phyloP scores from a whole-genome alignment of 2,329 filamentous ascomycete genomes.

The Ceratocystiopsis sp. region DNA sequence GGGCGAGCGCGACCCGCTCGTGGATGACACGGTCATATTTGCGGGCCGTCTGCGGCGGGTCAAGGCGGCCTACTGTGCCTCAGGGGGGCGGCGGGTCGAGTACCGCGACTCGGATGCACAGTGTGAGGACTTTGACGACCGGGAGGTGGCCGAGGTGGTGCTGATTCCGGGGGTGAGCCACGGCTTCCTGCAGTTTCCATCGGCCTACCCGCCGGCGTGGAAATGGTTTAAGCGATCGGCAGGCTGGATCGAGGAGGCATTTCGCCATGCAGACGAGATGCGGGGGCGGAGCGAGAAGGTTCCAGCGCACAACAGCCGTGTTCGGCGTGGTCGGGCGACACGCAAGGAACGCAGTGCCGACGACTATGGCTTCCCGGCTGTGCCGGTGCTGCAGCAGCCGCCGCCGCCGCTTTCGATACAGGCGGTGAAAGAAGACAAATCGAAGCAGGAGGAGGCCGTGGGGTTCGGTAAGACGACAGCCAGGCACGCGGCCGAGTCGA shows the following conservation, averaged over 20 bases:
- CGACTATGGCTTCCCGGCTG: not conserved
- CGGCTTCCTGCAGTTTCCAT: conserved; percentile 83
- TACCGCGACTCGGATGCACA: conserved; percentile 24
- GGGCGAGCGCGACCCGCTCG: conserved; percentile 83
- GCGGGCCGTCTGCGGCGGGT: conserved; percentile 74
- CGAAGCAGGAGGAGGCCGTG: too few species aligned
- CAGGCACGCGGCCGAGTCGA: conserved; percentile 32
- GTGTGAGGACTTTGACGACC: conserved; percentile 44
- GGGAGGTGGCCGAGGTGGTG: conserved; percentile 60
- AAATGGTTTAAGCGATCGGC: conserved; percentile 66
- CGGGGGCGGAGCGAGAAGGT: conserved; percentile 11
- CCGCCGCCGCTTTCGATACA: not conserved
- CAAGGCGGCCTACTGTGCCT: conserved; percentile 38
- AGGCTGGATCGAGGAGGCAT: conserved; percentile 67
- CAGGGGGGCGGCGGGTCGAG: conserved; percentile 36
- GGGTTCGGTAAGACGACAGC: too few species aligned
- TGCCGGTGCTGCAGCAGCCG: not conserved
- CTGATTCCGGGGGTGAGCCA: conserved; percentile 82
- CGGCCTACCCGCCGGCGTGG: conserved; percentile 79
- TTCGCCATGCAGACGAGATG: conserved; percentile 32
- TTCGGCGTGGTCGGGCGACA: not conserved
- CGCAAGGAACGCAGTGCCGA: not conserved
- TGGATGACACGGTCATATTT: conserved; percentile 95
- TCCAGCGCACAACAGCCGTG: not conserved
- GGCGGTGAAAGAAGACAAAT: not conserved